Evolutionary conservation across 2,329 filamentous ascomycete genomes (phyloP).

Genomic region (Thelonectria blattea): DNA sequence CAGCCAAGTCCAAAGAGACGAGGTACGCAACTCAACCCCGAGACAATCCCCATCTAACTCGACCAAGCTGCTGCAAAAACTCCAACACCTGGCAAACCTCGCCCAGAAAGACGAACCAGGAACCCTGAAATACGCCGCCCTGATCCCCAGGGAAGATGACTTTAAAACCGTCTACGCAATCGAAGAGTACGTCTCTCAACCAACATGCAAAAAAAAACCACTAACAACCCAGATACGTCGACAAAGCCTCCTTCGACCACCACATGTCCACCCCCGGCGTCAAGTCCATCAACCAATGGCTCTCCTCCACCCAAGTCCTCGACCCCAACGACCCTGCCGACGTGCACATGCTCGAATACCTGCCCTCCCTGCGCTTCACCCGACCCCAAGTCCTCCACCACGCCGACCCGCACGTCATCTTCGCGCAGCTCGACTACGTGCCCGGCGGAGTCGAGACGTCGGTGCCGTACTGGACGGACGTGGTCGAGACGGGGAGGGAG

Average conservation of each 20-base stretch:
- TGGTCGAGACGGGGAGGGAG: constrained; percentile 31
- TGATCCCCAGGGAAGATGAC: constrained; percentile 37
- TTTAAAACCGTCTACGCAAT: constrained; percentile 35
- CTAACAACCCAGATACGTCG: constrained; percentile 29
- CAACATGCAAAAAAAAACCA: neutral
- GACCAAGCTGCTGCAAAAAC: constrained; percentile 8
- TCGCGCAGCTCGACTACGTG: constrained; percentile 38
- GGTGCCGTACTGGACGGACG: constrained; percentile 37
- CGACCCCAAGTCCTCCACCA: constrained; percentile 12
- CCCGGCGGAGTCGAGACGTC: constrained; percentile 30
- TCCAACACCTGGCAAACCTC: constrained; percentile 2
- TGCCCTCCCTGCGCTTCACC: constrained; percentile 31
- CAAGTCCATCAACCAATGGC: constrained; percentile 32
- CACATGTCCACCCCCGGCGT: constrained; percentile 34
- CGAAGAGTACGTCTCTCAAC: constrained; percentile 31
- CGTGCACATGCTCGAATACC: constrained; percentile 30
- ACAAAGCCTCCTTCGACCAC: constrained; percentile 34
- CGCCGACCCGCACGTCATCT: constrained; percentile 34
- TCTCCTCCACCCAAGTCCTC: constrained; percentile 23
- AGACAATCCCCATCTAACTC: neutral
- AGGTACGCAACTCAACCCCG: constrained; percentile 1
- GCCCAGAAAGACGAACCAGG: constrained; percentile 11
- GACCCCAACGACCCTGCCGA: constrained; percentile 12
- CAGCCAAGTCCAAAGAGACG: constrained; percentile 4
- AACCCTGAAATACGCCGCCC: constrained; percentile 33